Base-by-base conservation (phyloP, 495 filamentous ascomycete genomes). In the Podospora bellae-mahoneyi region DNA sequence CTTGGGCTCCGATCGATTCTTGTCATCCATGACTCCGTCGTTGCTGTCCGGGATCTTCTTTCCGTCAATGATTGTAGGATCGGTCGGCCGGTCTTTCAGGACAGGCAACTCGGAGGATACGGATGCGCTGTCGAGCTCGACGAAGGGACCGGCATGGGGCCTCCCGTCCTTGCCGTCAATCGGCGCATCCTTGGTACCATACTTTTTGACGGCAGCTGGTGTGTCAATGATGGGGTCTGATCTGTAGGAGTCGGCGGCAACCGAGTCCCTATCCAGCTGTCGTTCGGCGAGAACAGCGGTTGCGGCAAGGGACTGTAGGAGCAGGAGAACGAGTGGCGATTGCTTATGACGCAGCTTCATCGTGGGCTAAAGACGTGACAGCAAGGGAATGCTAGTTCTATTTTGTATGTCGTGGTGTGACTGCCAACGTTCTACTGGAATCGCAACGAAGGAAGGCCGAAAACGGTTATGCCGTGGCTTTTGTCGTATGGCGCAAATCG, bases 81-180 rank as follows among this genome's bases (percentile, higher is more conserved):
- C 80, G 57, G 65, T 67, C 5, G 81, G 83, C 18, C 83, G 80
- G 62, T 84, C 80, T 66, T 84, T 84, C 44, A 85, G 64, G 2
- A 74, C 32, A 3, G 82, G 77, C 53, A 80, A 72, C 57, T 87
- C 78, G 80, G 75, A 79, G n/a, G 81, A 55, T 48, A 18, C 13
- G 32, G 75, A 64, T 2, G 74, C 76, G 57, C 79, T 72, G 83
- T 77, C 87, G 23, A 89, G 88, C 70, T 91, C 89, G 62, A 95
- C 90, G 78, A 91, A 94, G 2, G 96, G 95, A 9, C 95, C 95
- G 27, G 88, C 87, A 76, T 99, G 95, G 39, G 95, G 95, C 82
- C 93, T 94, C 28, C 95, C 95, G 84, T 99, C 95, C 70, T 92
- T 91, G 44, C 95, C 96, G 76, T 99, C 95, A 5, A 98, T 91